Conservation (phyloP, 2,329 filamentous ascomycete genomes). For the Cercospora beticola region DNA sequence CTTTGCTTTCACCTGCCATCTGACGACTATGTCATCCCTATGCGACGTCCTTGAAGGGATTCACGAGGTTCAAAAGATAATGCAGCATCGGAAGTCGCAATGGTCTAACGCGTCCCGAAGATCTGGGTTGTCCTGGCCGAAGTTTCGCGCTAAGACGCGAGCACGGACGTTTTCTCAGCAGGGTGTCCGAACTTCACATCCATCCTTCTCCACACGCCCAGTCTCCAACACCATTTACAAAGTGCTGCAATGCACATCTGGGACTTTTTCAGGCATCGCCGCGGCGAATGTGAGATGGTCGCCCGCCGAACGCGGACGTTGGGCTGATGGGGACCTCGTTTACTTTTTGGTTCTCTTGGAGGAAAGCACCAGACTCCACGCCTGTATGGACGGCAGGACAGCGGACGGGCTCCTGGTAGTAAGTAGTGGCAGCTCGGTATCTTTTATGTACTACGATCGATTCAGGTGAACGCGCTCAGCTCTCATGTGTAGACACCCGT, state of each 20-base stretch:
- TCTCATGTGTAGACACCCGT: no score
- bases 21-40: background rate
- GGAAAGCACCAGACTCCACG: no score
- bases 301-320: no score
- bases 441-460: no score
- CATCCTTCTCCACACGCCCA: background rate
- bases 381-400: no score
- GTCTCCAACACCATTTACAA: background rate
- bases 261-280: no score
- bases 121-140: background rate
- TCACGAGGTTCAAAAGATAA: background rate
- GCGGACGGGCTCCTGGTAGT: no score
- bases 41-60: background rate
- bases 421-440: no score
- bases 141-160: background rate
- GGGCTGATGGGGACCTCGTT: no score
- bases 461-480: no score
- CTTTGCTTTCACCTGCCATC: conserved; percentile 13
- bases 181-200: background rate
- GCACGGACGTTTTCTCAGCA: background rate
- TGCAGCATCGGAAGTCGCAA: background rate
- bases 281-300: no score
- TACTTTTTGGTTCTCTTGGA: no score
- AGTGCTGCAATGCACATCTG: background rate
- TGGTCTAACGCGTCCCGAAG: background rate